These are phyloP conservation scores for Collariella sp. DNA, from an alignment of 495 filamentous ascomycete species.

Conservation along the genomic window DNA sequence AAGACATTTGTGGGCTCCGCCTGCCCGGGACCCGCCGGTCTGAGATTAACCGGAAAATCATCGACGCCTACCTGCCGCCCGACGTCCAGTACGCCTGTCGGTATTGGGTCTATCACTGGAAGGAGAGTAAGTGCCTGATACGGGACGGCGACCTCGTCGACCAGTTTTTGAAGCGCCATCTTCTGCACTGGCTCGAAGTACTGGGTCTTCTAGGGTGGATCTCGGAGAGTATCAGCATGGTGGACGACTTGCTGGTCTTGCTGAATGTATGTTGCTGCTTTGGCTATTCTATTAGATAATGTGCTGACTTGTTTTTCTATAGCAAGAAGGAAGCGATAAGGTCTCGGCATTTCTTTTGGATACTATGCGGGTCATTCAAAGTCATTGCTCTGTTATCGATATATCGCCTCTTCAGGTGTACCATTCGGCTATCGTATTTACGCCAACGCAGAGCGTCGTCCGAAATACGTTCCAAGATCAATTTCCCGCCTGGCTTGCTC, in stretches of 20 bases:
- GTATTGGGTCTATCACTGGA: constrained; percentile 42
- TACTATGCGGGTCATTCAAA: constrained; percentile 23
- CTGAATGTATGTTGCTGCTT: constrained; percentile 13
- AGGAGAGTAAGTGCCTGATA: constrained; percentile 21
- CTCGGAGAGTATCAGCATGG: constrained; percentile 21
- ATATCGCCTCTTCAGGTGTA: constrained; percentile 13
- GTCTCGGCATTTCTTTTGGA: constrained; percentile 14
- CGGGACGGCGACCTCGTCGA: constrained; percentile 20
- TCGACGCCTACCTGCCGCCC: constrained; percentile 22
- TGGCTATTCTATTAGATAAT: not conserved
- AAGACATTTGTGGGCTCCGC: constrained; percentile 34
- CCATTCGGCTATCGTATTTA: constrained; percentile 8
- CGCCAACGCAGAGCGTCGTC: constrained; percentile 17
- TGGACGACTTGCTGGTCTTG: constrained; percentile 14
- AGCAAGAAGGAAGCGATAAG: not conserved
- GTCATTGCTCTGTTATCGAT: constrained; percentile 22
- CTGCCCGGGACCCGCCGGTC: constrained; percentile 23
- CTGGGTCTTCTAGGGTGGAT: constrained; percentile 28
- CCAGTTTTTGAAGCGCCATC: constrained; percentile 34
- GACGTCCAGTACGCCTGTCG: constrained; percentile 30
- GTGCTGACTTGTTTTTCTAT: constrained; percentile 1
- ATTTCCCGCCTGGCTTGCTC: not conserved
- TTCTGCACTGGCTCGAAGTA: constrained; percentile 30
- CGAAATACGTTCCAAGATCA: constrained; percentile 14
- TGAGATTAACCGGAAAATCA: constrained; percentile 8